phyloP scores from a whole-genome alignment of 371 early-diverging fungal species.

The Thermomucor indicae-seudaticae region DNA sequence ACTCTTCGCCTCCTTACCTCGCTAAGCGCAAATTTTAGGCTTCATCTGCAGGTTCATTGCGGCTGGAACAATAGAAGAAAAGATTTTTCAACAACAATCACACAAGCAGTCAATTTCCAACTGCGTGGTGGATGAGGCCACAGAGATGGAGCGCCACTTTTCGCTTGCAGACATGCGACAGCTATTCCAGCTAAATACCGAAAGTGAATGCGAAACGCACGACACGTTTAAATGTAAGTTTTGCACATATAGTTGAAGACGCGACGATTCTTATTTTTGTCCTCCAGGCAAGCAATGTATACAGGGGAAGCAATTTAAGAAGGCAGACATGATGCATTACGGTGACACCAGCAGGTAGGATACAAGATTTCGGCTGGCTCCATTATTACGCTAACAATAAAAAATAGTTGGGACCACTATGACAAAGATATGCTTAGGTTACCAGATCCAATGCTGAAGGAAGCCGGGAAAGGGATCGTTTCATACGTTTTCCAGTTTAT shows the following conservation, averaged over 20 bases:
- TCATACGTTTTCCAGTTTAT: slow-evolving; percentile 93
- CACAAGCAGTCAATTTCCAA: slow-evolving; percentile 86
- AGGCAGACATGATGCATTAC: slow-evolving; percentile 70
- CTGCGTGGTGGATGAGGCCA: slow-evolving; percentile 94
- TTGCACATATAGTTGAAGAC: neutral
- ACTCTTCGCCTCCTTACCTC: neutral
- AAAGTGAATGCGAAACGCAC: slow-evolving; percentile 89
- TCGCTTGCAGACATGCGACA: slow-evolving; percentile 85
- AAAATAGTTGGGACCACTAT: slow-evolving; percentile 84
- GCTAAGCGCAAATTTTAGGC: slow-evolving; percentile 37
- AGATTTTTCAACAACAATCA: slow-evolving; percentile 94
- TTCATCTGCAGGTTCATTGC: slow-evolving; percentile 95
- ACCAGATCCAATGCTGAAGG: slow-evolving; percentile 72
- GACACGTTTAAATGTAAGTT: slow-evolving; percentile 89
- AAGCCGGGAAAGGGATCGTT: slow-evolving; percentile 66
- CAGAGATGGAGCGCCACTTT: slow-evolving; percentile 90
- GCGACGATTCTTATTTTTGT: neutral
- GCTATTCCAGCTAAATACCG: slow-evolving; percentile 79
- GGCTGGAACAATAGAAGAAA: slow-evolving; percentile 96
- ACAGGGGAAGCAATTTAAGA: slow-evolving; percentile 69
- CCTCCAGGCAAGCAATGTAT: slow-evolving; percentile 62
- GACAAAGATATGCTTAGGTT: slow-evolving; percentile 63
- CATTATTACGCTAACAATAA: neutral
- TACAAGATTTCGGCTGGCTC: too few species aligned
- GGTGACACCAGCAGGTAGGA: slow-evolving; percentile 67